A percentile compares a stretch with the other conserved stretches of the same genome.
These are phyloP conservation scores for Candolleomyces efflorescens DNA, from an alignment of 768 basidiomycete genomes.

Conservation along the genomic window DNA sequence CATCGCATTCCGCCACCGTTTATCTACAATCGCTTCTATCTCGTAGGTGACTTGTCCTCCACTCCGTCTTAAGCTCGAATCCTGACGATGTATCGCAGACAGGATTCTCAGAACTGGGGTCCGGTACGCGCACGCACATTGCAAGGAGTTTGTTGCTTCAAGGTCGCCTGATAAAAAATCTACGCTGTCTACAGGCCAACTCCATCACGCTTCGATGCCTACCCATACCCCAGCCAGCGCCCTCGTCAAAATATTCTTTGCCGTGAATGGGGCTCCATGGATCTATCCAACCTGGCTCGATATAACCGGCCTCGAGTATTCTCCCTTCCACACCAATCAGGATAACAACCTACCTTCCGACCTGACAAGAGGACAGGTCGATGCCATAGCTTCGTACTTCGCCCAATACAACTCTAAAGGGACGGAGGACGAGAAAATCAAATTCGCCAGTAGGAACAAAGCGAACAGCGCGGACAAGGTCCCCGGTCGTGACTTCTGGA, in stretches of 20 bases:
- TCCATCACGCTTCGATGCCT: not conserved
- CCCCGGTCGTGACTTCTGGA: conserved; percentile 4
- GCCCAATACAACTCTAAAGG: not conserved
- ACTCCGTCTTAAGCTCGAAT: no score
- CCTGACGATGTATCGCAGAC: no score
- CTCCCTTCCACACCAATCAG: not conserved
- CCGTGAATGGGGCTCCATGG: not conserved
- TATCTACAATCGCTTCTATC: no score
- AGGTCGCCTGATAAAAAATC: no score
- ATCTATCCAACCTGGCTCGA: not conserved
- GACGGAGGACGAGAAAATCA: not conserved
- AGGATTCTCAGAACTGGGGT: no score
- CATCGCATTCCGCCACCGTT: no score
- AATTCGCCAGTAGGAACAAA: not conserved
- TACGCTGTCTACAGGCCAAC: no score
- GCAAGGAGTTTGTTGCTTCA: no score
- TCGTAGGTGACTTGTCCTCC: no score
- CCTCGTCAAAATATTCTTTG: not conserved
- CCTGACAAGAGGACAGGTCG: not conserved
- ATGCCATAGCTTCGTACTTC: not conserved
- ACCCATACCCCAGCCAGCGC: not conserved
- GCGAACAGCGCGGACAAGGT: no score
- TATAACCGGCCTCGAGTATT: not conserved
- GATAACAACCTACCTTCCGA: not conserved
- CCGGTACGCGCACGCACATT: no score